Base-by-base conservation (phyloP, 1,139 yeast species). In the Debaryomyces subglobosus region DNA sequence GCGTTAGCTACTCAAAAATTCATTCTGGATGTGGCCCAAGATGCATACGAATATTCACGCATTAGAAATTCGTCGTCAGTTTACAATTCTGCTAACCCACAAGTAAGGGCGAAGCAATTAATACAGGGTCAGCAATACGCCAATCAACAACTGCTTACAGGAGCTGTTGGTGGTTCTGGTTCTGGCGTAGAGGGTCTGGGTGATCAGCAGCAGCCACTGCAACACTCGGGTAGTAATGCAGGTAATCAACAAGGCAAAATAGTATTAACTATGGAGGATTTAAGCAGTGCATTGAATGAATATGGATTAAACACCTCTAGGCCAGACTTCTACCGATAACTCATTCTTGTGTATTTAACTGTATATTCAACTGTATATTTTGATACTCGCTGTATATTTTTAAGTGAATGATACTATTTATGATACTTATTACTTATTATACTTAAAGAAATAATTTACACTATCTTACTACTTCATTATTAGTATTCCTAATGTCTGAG, bases 1-100 rank as follows among this genome's bases (percentile, higher is more conserved):
- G 98, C 98, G 0, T 74, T 95, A 49, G 98, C 99, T 0, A 92
- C 99, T 0, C 99, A 95, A 62, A 94, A 95, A 64, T 95, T 95
- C 64, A 81, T 95, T 30, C 85, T 94, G 51, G 99, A 94, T 64
- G 86, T 95, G 35, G 97, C 99, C 1, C 91, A 92, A 18, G 98
- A 95, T 65, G 98, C 99, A 0, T 94, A 90, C 65, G 99, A 95
- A 63, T 92, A 90, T 64, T 87, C 96, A 9, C 76, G 98, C 52
- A 94, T 95, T 57, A 78, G 98, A 52, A 89, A 92, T 21, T 79
- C 91, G 8, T 81, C 90, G 5, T 85, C 96, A 0, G 96, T 89
- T 18, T 86, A 89, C 59, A 85, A 86, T 58, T 85, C 96, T 1
- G 78, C 89, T 39, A 90, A 90, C 61, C 96, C 96, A 3, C 96